Evolutionary conservation across 768 basidiomycete genomes (phyloP).

Genomic region (Podaxis pistillaris): DNA sequence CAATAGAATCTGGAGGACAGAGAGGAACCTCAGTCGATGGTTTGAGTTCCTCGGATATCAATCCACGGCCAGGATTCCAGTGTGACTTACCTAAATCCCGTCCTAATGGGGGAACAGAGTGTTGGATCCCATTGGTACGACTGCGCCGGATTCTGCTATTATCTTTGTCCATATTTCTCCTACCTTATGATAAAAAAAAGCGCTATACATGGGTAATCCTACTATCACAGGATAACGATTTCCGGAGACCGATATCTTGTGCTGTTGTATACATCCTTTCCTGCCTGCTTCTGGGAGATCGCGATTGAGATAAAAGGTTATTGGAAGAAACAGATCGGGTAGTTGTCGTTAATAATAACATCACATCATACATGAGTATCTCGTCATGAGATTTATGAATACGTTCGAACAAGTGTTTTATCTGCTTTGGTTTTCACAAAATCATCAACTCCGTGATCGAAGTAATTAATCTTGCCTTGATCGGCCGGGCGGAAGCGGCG

Average conservation of each 20-base stretch:
- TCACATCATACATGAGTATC: conserved; percentile 21
- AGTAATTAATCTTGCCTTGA: neutral
- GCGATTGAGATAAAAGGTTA: conserved; percentile 12
- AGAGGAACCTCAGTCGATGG: neutral
- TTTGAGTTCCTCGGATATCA: neutral
- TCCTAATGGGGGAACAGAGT: conserved; percentile 17
- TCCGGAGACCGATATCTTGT: conserved; percentile 56
- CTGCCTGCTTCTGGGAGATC: conserved; percentile 49
- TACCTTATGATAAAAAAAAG: neutral
- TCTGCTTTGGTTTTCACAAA: too few species aligned
- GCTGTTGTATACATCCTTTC: conserved; percentile 85
- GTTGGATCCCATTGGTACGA: conserved; percentile 19
- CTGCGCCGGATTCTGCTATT: conserved; percentile 11
- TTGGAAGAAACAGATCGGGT: conserved; percentile 22
- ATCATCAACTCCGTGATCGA: too few species aligned
- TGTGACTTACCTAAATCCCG: conserved; percentile 13
- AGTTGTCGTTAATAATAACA: conserved; percentile 20
- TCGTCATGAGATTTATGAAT: conserved; percentile 11
- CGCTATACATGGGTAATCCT: conserved; percentile 12
- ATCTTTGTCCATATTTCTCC: conserved; percentile 7
- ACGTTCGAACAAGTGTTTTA: conserved; percentile 16
- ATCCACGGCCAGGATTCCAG: neutral
- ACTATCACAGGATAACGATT: conserved; percentile 33
- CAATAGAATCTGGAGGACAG: neutral
- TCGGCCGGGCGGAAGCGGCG: conserved; percentile 2